Evolutionary conservation across 768 basidiomycete genomes (phyloP).

Genomic region (Pleurotus ostreatus): DNA sequence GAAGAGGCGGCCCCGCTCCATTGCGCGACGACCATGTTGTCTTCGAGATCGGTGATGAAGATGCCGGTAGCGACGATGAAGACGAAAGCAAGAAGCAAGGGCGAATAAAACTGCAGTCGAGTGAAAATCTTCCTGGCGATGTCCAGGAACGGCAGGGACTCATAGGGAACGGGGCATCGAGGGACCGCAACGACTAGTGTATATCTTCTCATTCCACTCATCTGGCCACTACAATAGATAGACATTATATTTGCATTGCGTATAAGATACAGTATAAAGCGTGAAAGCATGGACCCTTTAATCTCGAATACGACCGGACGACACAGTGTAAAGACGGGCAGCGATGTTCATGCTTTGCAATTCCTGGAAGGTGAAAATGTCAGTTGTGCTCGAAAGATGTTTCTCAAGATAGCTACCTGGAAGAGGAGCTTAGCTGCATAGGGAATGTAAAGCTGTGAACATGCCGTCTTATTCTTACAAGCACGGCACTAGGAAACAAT

Average conservation of each 20-base stretch:
- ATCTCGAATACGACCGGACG: conserved; percentile 83
- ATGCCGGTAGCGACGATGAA: conserved; percentile 62
- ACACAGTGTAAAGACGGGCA: conserved; percentile 80
- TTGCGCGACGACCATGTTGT: conserved; percentile 71
- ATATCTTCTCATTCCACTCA: conserved; percentile 6
- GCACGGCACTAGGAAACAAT: conserved; percentile 65
- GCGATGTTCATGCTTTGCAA: conserved; percentile 96
- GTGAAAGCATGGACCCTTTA: conserved; percentile 19
- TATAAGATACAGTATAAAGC: conserved; percentile 9
- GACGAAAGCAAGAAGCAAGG: conserved; percentile 50
- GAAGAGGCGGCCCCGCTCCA: conserved; percentile 41
- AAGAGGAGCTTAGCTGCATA: conserved; percentile 96
- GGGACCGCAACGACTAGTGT: conserved; percentile 29
- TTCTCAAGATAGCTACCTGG: conserved; percentile 56
- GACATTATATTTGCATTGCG: conserved; percentile 18
- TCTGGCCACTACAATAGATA: conserved; percentile 17
- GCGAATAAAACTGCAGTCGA: conserved; percentile 36
- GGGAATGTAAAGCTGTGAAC: conserved; percentile 88
- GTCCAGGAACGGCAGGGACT: conserved; percentile 64
- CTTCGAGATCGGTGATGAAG: conserved; percentile 90
- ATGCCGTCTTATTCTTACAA: conserved; percentile 95
- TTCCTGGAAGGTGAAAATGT: conserved; percentile 44
- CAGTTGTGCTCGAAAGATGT: no score
- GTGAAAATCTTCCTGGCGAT: conserved; percentile 42
- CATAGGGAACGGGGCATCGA: conserved; percentile 39